Evolutionary conservation across 2,329 filamentous ascomycete genomes (phyloP).

Genomic region (Eutypa lata): DNA sequence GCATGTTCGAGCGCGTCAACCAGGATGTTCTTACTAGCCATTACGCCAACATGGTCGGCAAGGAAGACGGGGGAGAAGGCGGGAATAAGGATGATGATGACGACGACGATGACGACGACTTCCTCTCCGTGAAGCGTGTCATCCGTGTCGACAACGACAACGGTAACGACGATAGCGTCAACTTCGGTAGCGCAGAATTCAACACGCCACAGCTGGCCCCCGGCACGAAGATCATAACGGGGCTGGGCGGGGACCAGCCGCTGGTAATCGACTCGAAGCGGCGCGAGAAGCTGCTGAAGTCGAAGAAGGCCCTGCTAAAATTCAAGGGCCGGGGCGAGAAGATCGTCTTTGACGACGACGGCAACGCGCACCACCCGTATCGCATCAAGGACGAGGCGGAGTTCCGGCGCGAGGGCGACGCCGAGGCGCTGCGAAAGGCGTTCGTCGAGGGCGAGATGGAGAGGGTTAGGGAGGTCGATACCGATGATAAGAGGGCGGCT

Average conservation of each 20-base stretch:
- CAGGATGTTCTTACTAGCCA: conserved; percentile 94
- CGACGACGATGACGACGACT: conserved; percentile 68
- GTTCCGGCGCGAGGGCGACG: conserved; percentile 72
- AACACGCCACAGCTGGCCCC: conserved; percentile 32
- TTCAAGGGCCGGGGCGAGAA: conserved; percentile 84
- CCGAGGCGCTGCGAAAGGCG: conserved; percentile 69
- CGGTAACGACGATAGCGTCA: conserved; percentile 39
- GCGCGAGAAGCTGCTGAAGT: conserved; percentile 89
- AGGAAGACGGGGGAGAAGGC: conserved; percentile 47
- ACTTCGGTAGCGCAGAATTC: too few relatives aligned
- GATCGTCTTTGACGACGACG: conserved; percentile 89
- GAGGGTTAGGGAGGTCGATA: conserved; percentile 71
- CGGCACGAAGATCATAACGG: conserved; percentile 58
- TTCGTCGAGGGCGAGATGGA: conserved; percentile 76
- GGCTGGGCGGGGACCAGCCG: conserved; percentile 66
- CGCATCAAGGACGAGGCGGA: conserved; percentile 82
- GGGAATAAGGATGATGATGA: conserved; percentile 40
- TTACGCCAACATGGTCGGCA: conserved; percentile 79
- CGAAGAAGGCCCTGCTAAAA: conserved; percentile 90
- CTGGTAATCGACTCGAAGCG: conserved; percentile 91
- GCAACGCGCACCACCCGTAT: conserved; percentile 79
- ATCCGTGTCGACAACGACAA: conserved; percentile 67
- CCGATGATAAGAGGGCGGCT: conserved; percentile 76
- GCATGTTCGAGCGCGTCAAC: conserved; percentile 96
- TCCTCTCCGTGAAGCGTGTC: conserved; percentile 86